Percentiles rank a stretch among this genome's conserved stretches.
Conservation (phyloP, 1,284 basidiomycete species). For the Vanrija humicola region DNA sequence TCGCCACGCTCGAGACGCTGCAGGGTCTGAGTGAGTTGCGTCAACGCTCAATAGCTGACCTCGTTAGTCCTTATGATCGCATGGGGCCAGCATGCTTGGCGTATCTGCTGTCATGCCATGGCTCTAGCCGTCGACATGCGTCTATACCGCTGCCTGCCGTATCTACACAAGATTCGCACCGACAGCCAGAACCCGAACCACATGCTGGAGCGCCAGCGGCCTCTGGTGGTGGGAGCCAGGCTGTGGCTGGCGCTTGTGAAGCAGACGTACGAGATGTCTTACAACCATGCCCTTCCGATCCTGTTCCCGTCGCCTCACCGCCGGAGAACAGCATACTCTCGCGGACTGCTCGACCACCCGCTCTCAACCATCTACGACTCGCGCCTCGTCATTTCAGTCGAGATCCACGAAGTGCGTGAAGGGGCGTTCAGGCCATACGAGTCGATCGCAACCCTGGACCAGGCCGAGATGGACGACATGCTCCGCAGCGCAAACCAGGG, state of each 20-base stretch:
- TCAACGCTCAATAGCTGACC: not conserved
- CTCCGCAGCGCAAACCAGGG: constrained; percentile 19
- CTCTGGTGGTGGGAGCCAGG: constrained; percentile 21
- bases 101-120: constrained; percentile 31
- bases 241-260: constrained; percentile 22
- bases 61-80: constrained; percentile 14
- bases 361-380: constrained; percentile 21
- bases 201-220: constrained; percentile 14
- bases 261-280: constrained; percentile 24
- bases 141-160: constrained; percentile 28
- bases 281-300: constrained; percentile 27
- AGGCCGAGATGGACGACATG: constrained; percentile 14
- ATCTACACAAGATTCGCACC: constrained; percentile 21
- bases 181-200: constrained; percentile 9
- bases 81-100: constrained; percentile 22
- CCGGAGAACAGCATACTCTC: constrained; percentile 14
- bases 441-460: constrained; percentile 5
- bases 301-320: constrained; percentile 12
- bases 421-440: constrained; percentile 13
- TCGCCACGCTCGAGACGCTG: constrained; percentile 23
- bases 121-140: constrained; percentile 31
- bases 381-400: constrained; percentile 26
- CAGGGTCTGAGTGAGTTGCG: constrained; percentile 21
- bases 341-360: constrained; percentile 30
- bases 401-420: constrained; percentile 18